Evolutionary conservation across 768 basidiomycete genomes (phyloP), one percentile per base, ranked within the genome.

Genomic region (Tricholoma terreum): DNA sequence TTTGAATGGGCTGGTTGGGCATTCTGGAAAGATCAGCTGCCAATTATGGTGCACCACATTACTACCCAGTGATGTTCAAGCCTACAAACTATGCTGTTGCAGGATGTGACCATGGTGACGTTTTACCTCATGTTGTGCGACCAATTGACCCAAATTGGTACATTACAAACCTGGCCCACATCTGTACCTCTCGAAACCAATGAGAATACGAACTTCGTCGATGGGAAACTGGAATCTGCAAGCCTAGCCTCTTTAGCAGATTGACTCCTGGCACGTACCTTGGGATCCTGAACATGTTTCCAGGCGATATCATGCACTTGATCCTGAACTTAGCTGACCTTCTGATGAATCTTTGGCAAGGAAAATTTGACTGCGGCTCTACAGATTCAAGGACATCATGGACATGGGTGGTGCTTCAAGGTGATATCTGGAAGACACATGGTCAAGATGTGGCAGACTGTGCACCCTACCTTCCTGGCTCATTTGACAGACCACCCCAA

Each of bases 261-360:
- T 56, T 77, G 1, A 60, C 49, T 21, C 3, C 56, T 2, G 35
- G 56, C 1, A 35, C 55, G 1, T 64, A 57, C 17, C 63, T 75
- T 15, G 61, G 63, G 0, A 61, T 76, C 45, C 73, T 75, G 0
- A 49, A 52, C 0, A 68, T 68, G 43, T 78, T 77, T 53, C 54
- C 61, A 12, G 58, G 55, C 0, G 74, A 80, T 45, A 58, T 74
- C 15, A 78, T 79, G 76, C 78, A 80, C 59, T 63, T 73, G 1
- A 56, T 59, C 1, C 61, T 81, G 8, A 81, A 80, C 61, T 21
- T 78, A 1, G 50, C 71, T 1, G 77, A 80, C 38, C 66, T 77
- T 9, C 34, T 74, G 11, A 21, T 77, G 36, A 31, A 49, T 4
- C 65, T 78, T 3, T 77, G 75, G 75, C 67, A 66, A 9, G 71